These are phyloP conservation scores for Bassia scoparia DNA, from an alignment of 148 eudicot species.

Conservation along the genomic window DNA sequence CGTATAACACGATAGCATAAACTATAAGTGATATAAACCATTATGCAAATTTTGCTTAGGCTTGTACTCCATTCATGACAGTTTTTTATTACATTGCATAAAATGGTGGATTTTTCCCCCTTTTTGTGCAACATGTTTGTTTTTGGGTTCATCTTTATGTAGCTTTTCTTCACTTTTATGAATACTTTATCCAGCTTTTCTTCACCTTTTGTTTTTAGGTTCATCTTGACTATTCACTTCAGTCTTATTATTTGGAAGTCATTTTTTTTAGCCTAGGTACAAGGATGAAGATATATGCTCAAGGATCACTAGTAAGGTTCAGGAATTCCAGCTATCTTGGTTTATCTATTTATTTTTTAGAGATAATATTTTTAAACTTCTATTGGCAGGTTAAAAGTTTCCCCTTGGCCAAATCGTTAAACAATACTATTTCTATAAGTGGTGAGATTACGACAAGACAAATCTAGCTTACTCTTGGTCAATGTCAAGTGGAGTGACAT, in stretches of 20 bases:
- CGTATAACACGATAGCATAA: not conserved
- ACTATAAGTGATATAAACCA: not conserved
- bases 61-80: not conserved
- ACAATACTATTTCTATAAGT: constrained; percentile 40
- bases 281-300: constrained; percentile 69
- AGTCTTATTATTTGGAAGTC: constrained; percentile 61
- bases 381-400: constrained; percentile 50
- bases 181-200: constrained; percentile 9
- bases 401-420: constrained; percentile 59
- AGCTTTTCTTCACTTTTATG: not conserved
- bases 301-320: constrained; percentile 58
- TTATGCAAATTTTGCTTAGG: not conserved
- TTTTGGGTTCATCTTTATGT: not conserved
- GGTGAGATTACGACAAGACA: constrained; percentile 47
- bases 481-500: constrained; percentile 61
- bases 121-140: not conserved
- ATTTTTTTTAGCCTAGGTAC: constrained; percentile 63
- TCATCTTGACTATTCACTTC: constrained; percentile 60
- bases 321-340: not conserved
- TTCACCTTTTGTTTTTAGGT: constrained; percentile 43
- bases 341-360: not conserved
- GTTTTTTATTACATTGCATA: too few relatives aligned
- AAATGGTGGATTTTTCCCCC: not conserved
- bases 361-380: not conserved
- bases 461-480: constrained; percentile 54